Evolutionary conservation across 2,329 filamentous ascomycete species (phyloP).

Genomic region (Neonectria sp.): DNA sequence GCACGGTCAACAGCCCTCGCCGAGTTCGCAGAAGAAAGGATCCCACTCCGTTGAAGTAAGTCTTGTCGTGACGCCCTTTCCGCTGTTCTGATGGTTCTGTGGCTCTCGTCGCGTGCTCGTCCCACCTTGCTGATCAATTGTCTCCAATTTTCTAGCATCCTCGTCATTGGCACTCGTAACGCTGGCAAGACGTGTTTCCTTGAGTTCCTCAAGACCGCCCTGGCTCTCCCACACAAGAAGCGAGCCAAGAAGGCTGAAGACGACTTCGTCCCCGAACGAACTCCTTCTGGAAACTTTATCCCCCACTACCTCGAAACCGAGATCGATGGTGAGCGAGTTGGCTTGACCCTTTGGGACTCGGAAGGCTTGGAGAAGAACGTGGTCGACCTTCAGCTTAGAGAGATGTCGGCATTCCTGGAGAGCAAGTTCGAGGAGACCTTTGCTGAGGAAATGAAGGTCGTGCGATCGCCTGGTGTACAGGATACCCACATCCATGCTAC

Average conservation of each 20-base stretch:
- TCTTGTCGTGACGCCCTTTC: conserved; percentile 40
- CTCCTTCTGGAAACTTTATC: conserved; percentile 80
- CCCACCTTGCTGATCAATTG: conserved; percentile 28
- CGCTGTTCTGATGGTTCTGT: conserved; percentile 1
- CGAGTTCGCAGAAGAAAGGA: conserved; percentile 95
- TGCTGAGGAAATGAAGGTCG: conserved; percentile 96
- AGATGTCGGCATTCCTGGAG: conserved; percentile 93
- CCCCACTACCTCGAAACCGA: conserved; percentile 95
- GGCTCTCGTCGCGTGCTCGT: conserved; percentile 5
- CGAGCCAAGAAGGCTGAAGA: conserved; percentile 70
- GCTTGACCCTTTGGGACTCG: conserved; percentile 96
- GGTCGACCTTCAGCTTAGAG: conserved; percentile 92
- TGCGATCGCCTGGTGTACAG: conserved; percentile 91
- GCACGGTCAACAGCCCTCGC: conserved; percentile 92
- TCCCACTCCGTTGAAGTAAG: conserved; percentile 98
- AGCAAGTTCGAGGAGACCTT: conserved; percentile 99
- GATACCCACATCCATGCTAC: conserved; percentile 98
- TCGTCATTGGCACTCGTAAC: conserved; percentile 89
- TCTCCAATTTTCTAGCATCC: conserved; percentile 72
- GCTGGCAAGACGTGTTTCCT: conserved; percentile 98
- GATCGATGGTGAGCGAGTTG: conserved; percentile 91
- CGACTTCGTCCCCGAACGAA: conserved; percentile 70
- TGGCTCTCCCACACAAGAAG: conserved; percentile 88
- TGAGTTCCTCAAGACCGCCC: conserved; percentile 90
- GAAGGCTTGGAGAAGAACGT: conserved; percentile 95